Percentiles rank a stretch among this genome's conserved stretches.
Evolutionary conservation across 2,329 filamentous ascomycete species (phyloP).

Genomic region (Ophiosphaerella herpotricha): DNA sequence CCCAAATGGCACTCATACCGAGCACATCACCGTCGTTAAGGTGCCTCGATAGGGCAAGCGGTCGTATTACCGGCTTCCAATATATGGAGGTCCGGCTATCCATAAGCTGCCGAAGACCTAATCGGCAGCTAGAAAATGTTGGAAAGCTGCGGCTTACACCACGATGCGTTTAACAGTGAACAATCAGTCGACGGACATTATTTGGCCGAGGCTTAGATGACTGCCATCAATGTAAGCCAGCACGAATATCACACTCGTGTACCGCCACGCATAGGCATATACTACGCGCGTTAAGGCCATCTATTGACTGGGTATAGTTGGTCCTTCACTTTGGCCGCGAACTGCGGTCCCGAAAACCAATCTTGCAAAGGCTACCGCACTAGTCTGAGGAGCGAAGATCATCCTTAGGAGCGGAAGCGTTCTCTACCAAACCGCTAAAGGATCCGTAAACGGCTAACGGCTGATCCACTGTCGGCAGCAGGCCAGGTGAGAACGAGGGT

Average conservation of each 20-base stretch:
- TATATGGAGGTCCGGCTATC: not conserved
- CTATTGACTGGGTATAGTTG: not conserved
- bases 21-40: slow-evolving; percentile 5
- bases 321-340: not conserved
- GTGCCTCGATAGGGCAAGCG: slow-evolving; percentile 5
- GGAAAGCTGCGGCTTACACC: not conserved
- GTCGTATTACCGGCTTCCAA: not conserved
- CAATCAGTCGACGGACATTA: not conserved
- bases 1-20: slow-evolving; percentile 1
- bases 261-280: slow-evolving; percentile 1
- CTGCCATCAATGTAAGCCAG: slow-evolving; percentile 1
- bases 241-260: not conserved
- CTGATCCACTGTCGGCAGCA: not conserved
- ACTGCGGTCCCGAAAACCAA: slow-evolving; percentile 1
- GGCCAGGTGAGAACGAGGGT: not conserved
- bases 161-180: not conserved
- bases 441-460: not conserved
- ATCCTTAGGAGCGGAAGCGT: not conserved
- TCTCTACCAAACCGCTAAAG: not conserved
- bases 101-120: not conserved
- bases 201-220: not conserved
- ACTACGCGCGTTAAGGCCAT: slow-evolving; percentile 7
- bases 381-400: not conserved
- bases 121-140: not conserved
- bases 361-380: not conserved